Evolutionary conservation across 2,329 filamentous ascomycete species (phyloP).

Genomic region (Pyrenochaeta sp.): DNA sequence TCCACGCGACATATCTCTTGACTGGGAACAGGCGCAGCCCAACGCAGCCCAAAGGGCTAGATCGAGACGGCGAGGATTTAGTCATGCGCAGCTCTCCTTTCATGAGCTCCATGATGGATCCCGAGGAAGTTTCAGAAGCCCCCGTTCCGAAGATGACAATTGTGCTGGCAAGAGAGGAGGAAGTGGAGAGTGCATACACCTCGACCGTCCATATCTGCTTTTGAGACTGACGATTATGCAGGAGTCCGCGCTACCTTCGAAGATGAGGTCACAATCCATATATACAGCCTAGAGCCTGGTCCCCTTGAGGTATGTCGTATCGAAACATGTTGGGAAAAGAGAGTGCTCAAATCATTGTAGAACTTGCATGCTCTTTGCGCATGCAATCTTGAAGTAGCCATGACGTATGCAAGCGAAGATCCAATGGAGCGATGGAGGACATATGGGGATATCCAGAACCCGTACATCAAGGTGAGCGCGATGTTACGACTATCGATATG

Average conservation of each 20-base stretch:
- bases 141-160: slow-evolving; percentile 65
- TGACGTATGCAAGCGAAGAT: slow-evolving; percentile 65
- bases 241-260: slow-evolving; percentile 73
- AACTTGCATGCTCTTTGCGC: slow-evolving; percentile 74
- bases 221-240: slow-evolving; percentile 46
- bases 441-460: slow-evolving; percentile 80
- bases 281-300: slow-evolving; percentile 83
- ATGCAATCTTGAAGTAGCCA: slow-evolving; percentile 68
- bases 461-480: slow-evolving; percentile 63
- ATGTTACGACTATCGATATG: background rate
- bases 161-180: slow-evolving; percentile 74
- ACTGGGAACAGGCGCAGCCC: slow-evolving; percentile 68
- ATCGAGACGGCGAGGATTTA: slow-evolving; percentile 68
- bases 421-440: slow-evolving; percentile 64
- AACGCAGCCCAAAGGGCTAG: slow-evolving; percentile 49
- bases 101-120: slow-evolving; percentile 70
- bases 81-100: slow-evolving; percentile 70
- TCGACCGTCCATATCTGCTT: too few relatives aligned
- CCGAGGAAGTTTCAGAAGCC: slow-evolving; percentile 52
- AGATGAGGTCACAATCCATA: slow-evolving; percentile 77
- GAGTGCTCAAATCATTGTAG: slow-evolving; percentile 54
- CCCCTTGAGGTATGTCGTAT: slow-evolving; percentile 65
- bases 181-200: slow-evolving; percentile 69
- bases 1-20: slow-evolving; percentile 94
- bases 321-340: slow-evolving; percentile 53